These are phyloP conservation scores for Chimonanthus salicifolius DNA, from an alignment of 164 flowering plant species.

Conservation along the genomic window DNA sequence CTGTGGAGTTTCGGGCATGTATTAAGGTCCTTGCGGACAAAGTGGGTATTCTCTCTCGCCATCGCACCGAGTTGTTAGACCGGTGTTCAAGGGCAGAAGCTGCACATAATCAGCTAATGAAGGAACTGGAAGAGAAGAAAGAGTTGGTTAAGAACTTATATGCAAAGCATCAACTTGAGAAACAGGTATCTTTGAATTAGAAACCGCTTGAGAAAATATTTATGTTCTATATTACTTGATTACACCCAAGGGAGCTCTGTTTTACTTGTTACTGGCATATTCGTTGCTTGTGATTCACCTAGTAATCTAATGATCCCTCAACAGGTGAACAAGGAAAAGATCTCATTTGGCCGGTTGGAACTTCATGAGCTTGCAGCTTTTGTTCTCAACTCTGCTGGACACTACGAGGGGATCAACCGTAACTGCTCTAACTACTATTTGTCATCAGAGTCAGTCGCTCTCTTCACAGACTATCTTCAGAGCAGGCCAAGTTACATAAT, in stretches of 20 bases:
- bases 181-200: conserved; percentile 51
- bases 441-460: conserved; percentile 85
- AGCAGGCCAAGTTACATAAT: conserved; percentile 68
- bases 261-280: too few species aligned
- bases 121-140: conserved; percentile 87
- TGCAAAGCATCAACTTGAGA: conserved; percentile 82
- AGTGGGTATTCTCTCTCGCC: conserved; percentile 64
- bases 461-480: conserved; percentile 70
- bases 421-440: conserved; percentile 77
- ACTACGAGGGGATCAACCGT: conserved; percentile 84
- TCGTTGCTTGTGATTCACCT: not conserved
- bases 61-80: conserved; percentile 67
- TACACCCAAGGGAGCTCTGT: too few species aligned
- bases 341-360: conserved; percentile 81
- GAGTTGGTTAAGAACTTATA: conserved; percentile 70
- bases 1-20: conserved; percentile 71
- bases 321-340: conserved; percentile 94
- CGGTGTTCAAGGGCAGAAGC: conserved; percentile 64
- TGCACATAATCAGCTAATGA: conserved; percentile 50
- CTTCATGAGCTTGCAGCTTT: conserved; percentile 94
- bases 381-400: conserved; percentile 63
- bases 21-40: conserved; percentile 78
- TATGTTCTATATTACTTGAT: not conserved
- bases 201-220: not conserved
- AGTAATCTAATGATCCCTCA: not conserved